Evolutionary conservation across 306 rosid genomes (phyloP).

Genomic region (Trifolium fragiferum): DNA sequence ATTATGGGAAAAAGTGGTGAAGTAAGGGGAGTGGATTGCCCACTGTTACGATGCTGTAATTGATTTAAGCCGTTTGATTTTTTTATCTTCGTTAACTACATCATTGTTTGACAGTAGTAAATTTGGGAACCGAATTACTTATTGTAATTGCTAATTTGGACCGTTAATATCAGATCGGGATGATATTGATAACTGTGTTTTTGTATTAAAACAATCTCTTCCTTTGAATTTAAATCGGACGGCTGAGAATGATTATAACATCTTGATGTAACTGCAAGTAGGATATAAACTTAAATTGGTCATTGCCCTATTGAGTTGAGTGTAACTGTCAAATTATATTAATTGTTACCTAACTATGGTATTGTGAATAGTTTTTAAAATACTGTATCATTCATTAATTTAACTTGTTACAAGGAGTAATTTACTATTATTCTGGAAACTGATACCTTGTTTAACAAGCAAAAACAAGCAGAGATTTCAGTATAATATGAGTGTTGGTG

Average conservation of each 20-base stretch:
- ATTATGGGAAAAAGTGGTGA: not conserved
- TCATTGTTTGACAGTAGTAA: too few relatives aligned
- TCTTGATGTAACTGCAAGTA: too few relatives aligned
- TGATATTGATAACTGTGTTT: too few relatives aligned
- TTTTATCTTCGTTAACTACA: too few relatives aligned
- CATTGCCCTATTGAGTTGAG: not conserved
- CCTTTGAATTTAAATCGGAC: too few relatives aligned
- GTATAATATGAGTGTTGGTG: not conserved
- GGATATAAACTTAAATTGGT: not conserved
- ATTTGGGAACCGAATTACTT: too few relatives aligned
- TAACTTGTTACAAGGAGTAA: not conserved
- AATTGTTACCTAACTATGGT: not conserved
- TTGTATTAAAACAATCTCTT: too few relatives aligned
- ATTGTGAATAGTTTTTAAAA: not conserved
- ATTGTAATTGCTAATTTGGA: too few relatives aligned
- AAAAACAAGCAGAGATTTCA: conserved; percentile 39
- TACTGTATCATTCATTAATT: not conserved
- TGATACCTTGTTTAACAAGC: conserved; percentile 56
- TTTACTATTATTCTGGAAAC: conserved; percentile 16
- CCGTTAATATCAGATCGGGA: too few relatives aligned
- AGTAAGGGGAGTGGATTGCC: not conserved
- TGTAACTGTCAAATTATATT: not conserved
- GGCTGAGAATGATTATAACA: too few relatives aligned
- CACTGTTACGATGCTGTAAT: too few relatives aligned
- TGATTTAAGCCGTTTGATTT: too few relatives aligned